These are phyloP conservation scores for Vickermania ingenoplastis DNA, from an alignment of 208 protist species.

Conservation along the genomic window DNA sequence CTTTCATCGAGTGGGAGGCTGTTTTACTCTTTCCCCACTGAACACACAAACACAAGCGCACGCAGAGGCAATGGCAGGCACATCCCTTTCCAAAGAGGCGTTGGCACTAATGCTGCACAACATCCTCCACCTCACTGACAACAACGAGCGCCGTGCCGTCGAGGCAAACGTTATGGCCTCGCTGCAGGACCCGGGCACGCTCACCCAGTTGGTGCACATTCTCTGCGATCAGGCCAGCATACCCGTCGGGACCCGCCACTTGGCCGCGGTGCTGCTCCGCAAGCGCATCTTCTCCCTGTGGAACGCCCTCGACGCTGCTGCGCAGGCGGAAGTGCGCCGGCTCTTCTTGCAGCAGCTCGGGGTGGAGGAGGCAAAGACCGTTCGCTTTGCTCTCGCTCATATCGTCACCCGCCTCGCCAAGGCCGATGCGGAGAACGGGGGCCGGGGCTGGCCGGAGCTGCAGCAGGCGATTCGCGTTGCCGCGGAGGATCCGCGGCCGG, in stretches of 20 bases:
- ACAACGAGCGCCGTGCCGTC: slow-evolving; percentile 50
- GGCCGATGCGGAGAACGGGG: slow-evolving; percentile 30
- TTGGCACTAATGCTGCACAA: slow-evolving; percentile 32
- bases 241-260: slow-evolving; percentile 53
- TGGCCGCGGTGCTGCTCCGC: slow-evolving; percentile 74
- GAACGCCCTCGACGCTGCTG: slow-evolving; percentile 24
- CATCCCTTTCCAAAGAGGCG: slow-evolving; percentile 13
- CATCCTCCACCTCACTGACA: slow-evolving; percentile 47
- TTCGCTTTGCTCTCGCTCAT: slow-evolving; percentile 77
- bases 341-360: slow-evolving; percentile 59
- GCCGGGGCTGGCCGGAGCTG: slow-evolving; percentile 55
- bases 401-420: slow-evolving; percentile 62
- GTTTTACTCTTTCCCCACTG: too few relatives aligned
- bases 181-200: slow-evolving; percentile 28
- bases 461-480: slow-evolving; percentile 38
- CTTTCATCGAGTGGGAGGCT: too few relatives aligned
- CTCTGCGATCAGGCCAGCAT: slow-evolving; percentile 18
- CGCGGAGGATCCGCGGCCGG: slow-evolving; percentile 27
- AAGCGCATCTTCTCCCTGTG: slow-evolving; percentile 72
- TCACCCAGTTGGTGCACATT: slow-evolving; percentile 39
- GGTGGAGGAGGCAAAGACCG: slow-evolving; percentile 38
- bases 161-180: slow-evolving; percentile 33
- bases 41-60: too few relatives aligned
- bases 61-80: not conserved
- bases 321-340: slow-evolving; percentile 38